Base-by-base conservation (phyloP, 1,284 basidiomycete species). In the Malassezia slooffiae region DNA sequence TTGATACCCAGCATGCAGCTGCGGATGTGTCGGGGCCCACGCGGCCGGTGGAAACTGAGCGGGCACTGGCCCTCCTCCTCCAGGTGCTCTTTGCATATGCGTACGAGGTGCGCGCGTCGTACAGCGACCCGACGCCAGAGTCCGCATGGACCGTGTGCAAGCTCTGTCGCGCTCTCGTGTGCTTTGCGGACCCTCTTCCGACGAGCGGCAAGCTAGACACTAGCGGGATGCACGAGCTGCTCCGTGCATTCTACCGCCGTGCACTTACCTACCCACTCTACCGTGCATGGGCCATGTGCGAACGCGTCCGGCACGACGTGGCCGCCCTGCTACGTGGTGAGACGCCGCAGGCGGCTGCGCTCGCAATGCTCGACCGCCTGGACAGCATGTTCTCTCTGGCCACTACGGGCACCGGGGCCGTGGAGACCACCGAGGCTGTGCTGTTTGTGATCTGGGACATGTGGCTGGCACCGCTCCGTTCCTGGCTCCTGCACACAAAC, bases 61-160 rank as follows among this genome's bases (percentile, higher is more conserved):
- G 21, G 12, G 33, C 34, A 4, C 13, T 27, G 19, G 26, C 40
- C 3, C n/a, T 42, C n/a, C 40, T 48, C 6, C 34, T 46, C 10
- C 41, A 52, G 30, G 12, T 52, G 15, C 26, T 52, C n/a, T 52
- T 47, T 21, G 50, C 50, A 6, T 47, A 52, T 42, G 16, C 36
- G 21, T 52, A 52, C 16, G 50, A 52, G 29, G 31, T 32, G 32
- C 40, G 42, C 12, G 40, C 37, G 15, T 43, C 50, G 16, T 17
- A 29, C 6, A 33, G 40, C 29, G 50, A 52, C 15, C 36, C 41
- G 13, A 38, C 40, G 5, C 24, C 45, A 16, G 50, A 52, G 33
- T 52, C 50, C 9, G 50, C 45, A 5, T 52, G 50, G 50, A 52
- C 50, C 3, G 12, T 52, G 2, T 38, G 45, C 21, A 47, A 47